Evolutionary conservation across 2,329 filamentous ascomycete genomes (phyloP), one percentile per base, ranked within the genome.

Genomic region (Rhinocladiella similis): DNA sequence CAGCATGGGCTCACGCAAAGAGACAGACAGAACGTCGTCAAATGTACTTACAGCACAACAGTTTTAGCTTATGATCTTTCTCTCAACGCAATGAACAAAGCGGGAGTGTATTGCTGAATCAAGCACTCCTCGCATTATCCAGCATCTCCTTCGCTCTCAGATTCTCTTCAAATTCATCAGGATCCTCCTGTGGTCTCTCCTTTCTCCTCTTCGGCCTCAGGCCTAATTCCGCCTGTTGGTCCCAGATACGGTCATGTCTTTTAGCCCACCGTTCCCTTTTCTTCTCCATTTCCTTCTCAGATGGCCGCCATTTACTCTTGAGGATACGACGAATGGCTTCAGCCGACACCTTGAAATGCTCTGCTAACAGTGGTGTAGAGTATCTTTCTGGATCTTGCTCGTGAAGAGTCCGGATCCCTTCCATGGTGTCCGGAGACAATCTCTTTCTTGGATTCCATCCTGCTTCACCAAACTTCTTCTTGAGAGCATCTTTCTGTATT

Each of bases 301-400:
- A 71, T 3, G 76, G 71, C 35, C 68, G 68, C 76, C 76, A 79
- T 65, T 75, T 78, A 63, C 75, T 77, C 62, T 77, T 90, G 60
- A 99, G 76, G 50, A 99, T 96, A 35, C 94, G 83, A 10, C 92
- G 85, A 57, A 97, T 89, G 1, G 86, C 90, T 70, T 99, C 94
- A 2, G 89, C 80, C 0, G 91, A 91, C n/a, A 97, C 80, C 70
- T 91, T 80, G 73, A 97, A 99, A 65, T 91, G 84, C 1, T 85
- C 69, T 0, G 93, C 84, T 13, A 97, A 83, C 33, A 84, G 80
- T 14, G 80, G 73, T 0, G 89, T 95, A 3, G 87, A 89, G 75
- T 91, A 97, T 55, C 82, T 80, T 2, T 88, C 81, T 0, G 93
- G 91, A 61, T 91, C 87, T 65, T 91, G 86, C 22, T 81, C 77